phyloP scores from a whole-genome alignment of 2,329 filamentous ascomycete species.

The Amphichorda felina region DNA sequence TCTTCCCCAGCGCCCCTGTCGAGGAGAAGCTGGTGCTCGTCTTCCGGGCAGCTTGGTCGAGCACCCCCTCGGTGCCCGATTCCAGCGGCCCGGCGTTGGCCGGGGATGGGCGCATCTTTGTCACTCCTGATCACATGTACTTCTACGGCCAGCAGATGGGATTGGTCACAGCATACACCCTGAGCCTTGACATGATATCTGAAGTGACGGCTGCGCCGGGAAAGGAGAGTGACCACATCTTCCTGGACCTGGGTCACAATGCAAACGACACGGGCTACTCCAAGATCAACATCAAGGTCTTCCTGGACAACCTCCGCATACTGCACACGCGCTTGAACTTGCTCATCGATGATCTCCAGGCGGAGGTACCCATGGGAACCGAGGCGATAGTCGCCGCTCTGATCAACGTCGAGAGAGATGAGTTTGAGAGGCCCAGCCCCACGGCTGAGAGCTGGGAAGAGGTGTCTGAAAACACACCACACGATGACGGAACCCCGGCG shows the following conservation, averaged over 20 bases:
- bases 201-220: constrained; percentile 87
- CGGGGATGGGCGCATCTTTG: constrained; percentile 66
- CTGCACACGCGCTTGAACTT: constrained; percentile 78
- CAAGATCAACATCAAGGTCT: constrained; percentile 80
- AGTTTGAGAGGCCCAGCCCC: constrained; percentile 47
- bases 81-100: constrained; percentile 35
- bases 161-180: constrained; percentile 70
- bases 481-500: constrained; percentile 37
- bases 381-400: constrained; percentile 61
- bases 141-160: constrained; percentile 96
- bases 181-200: constrained; percentile 63
- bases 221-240: constrained; percentile 85
- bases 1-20: constrained; percentile 71
- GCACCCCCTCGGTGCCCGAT: constrained; percentile 28
- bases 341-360: constrained; percentile 67
- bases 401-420: constrained; percentile 59
- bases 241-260: constrained; percentile 61
- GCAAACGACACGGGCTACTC: constrained; percentile 52
- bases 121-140: constrained; percentile 79
- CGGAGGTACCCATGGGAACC: constrained; percentile 55
- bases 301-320: constrained; percentile 75
- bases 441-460: constrained; percentile 91
- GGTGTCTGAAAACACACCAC: constrained; percentile 47
- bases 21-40: constrained; percentile 82
- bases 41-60: constrained; percentile 79